Evolutionary conservation across 1,139 yeast genomes (phyloP).

Genomic region (Hansenula anomala): DNA sequence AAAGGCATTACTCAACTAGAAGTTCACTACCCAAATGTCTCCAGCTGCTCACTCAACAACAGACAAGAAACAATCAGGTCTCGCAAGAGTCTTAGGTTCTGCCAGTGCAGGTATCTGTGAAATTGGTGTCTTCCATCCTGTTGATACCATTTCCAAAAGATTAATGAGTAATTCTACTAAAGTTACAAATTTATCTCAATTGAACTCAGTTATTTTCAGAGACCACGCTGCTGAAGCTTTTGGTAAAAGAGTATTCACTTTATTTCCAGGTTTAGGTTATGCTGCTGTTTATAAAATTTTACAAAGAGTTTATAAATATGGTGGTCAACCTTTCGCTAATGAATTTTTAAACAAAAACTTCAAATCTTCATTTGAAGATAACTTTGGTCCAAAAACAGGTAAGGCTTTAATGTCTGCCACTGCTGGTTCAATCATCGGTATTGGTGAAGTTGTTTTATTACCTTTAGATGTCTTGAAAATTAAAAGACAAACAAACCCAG

Average conservation of each 20-base stretch:
- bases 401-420: slow-evolving; percentile 95
- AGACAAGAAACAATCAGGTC: slow-evolving; percentile 85
- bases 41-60: slow-evolving; percentile 9
- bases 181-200: slow-evolving; percentile 56
- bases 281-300: slow-evolving; percentile 96
- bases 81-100: slow-evolving; percentile 91
- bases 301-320: slow-evolving; percentile 97
- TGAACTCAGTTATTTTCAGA: slow-evolving; percentile 83
- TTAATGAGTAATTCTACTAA: slow-evolving; percentile 91
- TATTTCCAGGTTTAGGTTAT: slow-evolving; percentile 97
- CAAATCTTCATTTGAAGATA: slow-evolving; percentile 61
- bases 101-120: slow-evolving; percentile 98
- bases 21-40: slow-evolving; percentile 13
- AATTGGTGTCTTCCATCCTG: slow-evolving; percentile 96
- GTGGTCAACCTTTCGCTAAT: slow-evolving; percentile 98
- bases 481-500: slow-evolving; percentile 99
- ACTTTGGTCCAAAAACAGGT: slow-evolving; percentile 92
- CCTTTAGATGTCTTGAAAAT: slow-evolving; percentile 96
- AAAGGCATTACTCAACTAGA: too few species aligned
- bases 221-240: slow-evolving; percentile 72
- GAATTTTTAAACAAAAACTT: slow-evolving; percentile 81
- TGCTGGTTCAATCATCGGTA: slow-evolving; percentile 95
- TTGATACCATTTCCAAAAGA: slow-evolving; percentile 96
- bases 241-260: slow-evolving; percentile 67
- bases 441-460: slow-evolving; percentile 92